These are phyloP conservation scores for Pichia sp. DNA, from an alignment of 1,139 yeast genomes.

Conservation along the genomic window DNA sequence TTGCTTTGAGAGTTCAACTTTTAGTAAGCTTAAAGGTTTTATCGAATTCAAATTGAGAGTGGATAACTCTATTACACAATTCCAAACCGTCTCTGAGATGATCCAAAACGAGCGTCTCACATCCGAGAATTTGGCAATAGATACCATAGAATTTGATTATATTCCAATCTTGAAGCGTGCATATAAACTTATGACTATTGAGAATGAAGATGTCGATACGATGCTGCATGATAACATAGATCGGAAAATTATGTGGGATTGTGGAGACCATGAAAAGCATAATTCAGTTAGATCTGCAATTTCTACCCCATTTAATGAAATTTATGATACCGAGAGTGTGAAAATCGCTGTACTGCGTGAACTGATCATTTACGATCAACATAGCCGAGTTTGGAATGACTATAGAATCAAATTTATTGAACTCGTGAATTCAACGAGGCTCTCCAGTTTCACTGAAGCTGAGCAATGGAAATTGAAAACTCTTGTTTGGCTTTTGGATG, in stretches of 20 bases:
- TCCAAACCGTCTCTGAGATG: constrained; percentile 3
- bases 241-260: constrained; percentile 38
- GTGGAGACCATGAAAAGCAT: constrained; percentile 30
- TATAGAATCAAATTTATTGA: constrained; percentile 13
- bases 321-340: constrained; percentile 16
- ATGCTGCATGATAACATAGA: constrained; percentile 45
- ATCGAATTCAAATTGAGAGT: constrained; percentile 43
- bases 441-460: constrained; percentile 12
- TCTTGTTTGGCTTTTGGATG: constrained; percentile 11
- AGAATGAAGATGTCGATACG: constrained; percentile 13
- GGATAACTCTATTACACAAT: constrained; percentile 31
- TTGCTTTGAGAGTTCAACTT: constrained; percentile 50
- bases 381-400: constrained; percentile 14
- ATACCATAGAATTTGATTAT: constrained; percentile 1
- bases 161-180: constrained; percentile 8
- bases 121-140: constrained; percentile 1
- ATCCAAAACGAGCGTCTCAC: constrained; percentile 9
- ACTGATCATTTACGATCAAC: constrained; percentile 23
- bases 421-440: constrained; percentile 1
- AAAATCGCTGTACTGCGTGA: constrained; percentile 29
- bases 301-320: not conserved
- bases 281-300: not conserved
- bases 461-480: constrained; percentile 20
- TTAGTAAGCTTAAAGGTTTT: constrained; percentile 57
- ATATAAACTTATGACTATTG: not conserved